Base-by-base conservation (phyloP, 495 filamentous ascomycete genomes). In the Darksidea phi region DNA sequence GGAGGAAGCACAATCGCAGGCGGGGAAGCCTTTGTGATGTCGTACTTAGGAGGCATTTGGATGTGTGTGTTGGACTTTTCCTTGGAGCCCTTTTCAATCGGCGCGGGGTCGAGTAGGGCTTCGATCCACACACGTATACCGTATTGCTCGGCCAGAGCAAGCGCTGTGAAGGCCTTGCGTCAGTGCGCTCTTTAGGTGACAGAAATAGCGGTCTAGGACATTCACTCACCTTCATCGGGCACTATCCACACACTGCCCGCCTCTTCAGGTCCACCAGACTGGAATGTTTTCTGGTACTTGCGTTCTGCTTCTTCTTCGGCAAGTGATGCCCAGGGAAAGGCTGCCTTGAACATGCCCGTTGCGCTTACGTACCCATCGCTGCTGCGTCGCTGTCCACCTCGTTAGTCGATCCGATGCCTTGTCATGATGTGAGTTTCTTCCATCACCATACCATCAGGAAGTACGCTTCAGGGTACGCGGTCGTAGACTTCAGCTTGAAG, bases 311-410 rank as follows among this genome's bases (percentile, higher is more conserved):
- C 85, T 74, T 98, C 94, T 71, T 98, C 95, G 6, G 85, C 82
- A 28, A 82, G 75, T 58, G 87, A 86, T 13, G 94, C 91, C 80
- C 91, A 97, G 2, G 94, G 94, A 73, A 97, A 98, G 6, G 93
- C 90, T 56, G 95, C 95, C 77, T 97, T 98, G 81, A 97, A 98
- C 95, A 98, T 97, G 71, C 95, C 94, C 52, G 94, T 97, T 6
- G 94, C 91, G 67, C 91, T 96, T 38, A 98, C 85, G 70, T 80
- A 97, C 38, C 95, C 95, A 76, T 98, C 94, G 71, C 85, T 86
- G 77, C 91, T 96, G 59, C 94, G 89, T 72, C 95, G 85, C 85
- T 88, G 68, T 57, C 36, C 17, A 24, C 28, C 7, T 51, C 45
- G 63, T 67, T 38, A 57, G 63, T 56, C 48, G 43, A 49, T 38